Percentiles rank a stretch among this genome's conserved stretches.
phyloP scores from a whole-genome alignment of 108 stramenopile species.

The Cyclotella kingstonii region DNA sequence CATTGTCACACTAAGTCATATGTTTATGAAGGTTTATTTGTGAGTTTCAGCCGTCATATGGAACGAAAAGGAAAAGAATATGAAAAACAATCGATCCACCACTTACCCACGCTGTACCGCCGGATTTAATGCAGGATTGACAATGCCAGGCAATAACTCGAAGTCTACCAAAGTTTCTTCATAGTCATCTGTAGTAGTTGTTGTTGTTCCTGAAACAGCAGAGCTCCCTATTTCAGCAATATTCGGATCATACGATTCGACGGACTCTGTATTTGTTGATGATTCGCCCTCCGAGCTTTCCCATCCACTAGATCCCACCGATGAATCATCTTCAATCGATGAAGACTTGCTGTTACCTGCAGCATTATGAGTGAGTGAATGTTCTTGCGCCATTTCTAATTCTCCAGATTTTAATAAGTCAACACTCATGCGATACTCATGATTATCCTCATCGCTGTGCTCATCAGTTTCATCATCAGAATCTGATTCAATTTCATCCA shows the following conservation, averaged over 20 bases:
- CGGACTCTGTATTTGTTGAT: conserved; percentile 23
- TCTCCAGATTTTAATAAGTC: conserved; percentile 6
- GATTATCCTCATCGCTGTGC: neutral
- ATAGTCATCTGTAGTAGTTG: conserved; percentile 5
- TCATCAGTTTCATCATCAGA: conserved; percentile 5
- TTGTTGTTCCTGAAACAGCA: conserved; percentile 5
- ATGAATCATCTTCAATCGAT: conserved; percentile 29
- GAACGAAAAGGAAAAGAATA: neutral
- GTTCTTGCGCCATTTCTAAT: neutral
- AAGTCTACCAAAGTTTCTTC: conserved; percentile 13
- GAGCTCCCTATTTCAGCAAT: conserved; percentile 15
- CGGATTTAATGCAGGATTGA: conserved; percentile 30
- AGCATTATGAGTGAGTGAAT: neutral
- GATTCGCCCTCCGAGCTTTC: conserved; percentile 35
- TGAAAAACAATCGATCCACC: neutral
- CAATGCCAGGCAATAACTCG: conserved; percentile 11
- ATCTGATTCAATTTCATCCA: conserved; percentile 18
- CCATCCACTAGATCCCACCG: conserved; percentile 46
- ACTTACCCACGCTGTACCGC: conserved; percentile 26
- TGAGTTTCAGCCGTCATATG: neutral
- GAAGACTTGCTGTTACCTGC: neutral
- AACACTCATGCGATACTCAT: conserved; percentile 4
- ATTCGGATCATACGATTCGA: conserved; percentile 33
- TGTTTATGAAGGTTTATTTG: neutral
- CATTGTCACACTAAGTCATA: conserved; percentile 27